phyloP scores from a whole-genome alignment of 805 yeast species.

The Suhomyces prunicola region DNA sequence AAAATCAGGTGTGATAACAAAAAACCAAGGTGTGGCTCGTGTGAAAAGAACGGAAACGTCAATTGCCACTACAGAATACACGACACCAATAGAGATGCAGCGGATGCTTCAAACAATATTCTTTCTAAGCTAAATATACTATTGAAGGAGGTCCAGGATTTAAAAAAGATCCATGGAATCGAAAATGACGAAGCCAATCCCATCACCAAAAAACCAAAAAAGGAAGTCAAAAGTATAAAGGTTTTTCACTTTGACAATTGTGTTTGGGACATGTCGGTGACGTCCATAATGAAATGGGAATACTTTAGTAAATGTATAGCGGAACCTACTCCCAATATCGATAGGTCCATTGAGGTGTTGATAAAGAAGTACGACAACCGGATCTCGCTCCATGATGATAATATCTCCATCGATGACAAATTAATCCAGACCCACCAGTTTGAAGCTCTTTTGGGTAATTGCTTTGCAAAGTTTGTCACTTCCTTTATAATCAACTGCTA shows the following conservation, averaged over 20 bases:
- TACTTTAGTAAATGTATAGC: conserved; percentile 16
- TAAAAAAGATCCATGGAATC: conserved; percentile 10
- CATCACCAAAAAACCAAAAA: neutral
- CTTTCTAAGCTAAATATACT: conserved; percentile 28
- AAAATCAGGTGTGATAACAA: conserved; percentile 37
- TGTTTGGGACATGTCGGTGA: conserved; percentile 35
- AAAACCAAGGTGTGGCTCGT: conserved; percentile 34
- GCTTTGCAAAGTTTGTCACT: conserved; percentile 18
- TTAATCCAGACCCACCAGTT: conserved; percentile 9
- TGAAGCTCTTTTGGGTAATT: conserved; percentile 18
- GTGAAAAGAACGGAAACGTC: conserved; percentile 24
- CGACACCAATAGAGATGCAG: conserved; percentile 17
- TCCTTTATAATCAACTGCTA: conserved; percentile 32
- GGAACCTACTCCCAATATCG: conserved; percentile 10
- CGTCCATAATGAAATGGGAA: conserved; percentile 28
- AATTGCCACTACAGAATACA: conserved; percentile 31
- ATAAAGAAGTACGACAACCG: conserved; percentile 12
- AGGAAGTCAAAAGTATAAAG: neutral
- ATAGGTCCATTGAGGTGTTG: conserved; percentile 8
- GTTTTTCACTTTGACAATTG: conserved; percentile 11
- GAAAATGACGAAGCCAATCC: neutral
- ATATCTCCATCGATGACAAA: conserved; percentile 12
- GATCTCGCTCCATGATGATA: neutral
- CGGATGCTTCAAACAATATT: conserved; percentile 27
- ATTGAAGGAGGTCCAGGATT: conserved; percentile 20